Conservation (phyloP, 257 asterid species). For the Cordia subcordata region DNA sequence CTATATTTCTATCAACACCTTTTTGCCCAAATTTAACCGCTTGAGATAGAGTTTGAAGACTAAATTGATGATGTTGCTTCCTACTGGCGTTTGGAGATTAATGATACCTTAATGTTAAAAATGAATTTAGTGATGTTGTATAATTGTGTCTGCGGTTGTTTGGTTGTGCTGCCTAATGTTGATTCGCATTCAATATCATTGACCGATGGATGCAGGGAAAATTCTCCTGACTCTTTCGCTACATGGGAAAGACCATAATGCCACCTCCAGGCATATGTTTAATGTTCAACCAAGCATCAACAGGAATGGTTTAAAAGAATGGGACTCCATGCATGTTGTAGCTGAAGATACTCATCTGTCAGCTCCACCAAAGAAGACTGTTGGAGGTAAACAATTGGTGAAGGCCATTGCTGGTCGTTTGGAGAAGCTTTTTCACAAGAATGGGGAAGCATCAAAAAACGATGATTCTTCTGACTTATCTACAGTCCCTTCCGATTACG, state of each 20-base stretch:
- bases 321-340: constrained; percentile 23
- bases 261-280: constrained; percentile 22
- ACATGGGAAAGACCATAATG: constrained; percentile 51
- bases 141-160: neutral
- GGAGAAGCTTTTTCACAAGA: constrained; percentile 55
- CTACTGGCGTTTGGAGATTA: too few species aligned
- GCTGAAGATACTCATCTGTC: constrained; percentile 26
- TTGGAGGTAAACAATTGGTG: constrained; percentile 58
- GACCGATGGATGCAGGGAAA: constrained; percentile 44
- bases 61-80: too few species aligned
- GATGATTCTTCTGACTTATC: constrained; percentile 46
- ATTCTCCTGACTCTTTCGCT: constrained; percentile 65
- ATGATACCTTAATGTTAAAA: too few species aligned
- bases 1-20: too few species aligned
- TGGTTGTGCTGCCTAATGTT: neutral
- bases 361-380: constrained; percentile 29
- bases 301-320: constrained; percentile 16
- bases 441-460: constrained; percentile 40
- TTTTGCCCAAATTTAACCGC: too few species aligned
- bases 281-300: constrained; percentile 23
- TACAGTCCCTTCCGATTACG: constrained; percentile 41
- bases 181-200: neutral
- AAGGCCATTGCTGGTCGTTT: constrained; percentile 59
- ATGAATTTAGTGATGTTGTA: too few species aligned
- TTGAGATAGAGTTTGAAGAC: too few species aligned